Evolutionary conservation across 176 grass and related monocot genomes (phyloP).

Genomic region (Microstegium vimineum): DNA sequence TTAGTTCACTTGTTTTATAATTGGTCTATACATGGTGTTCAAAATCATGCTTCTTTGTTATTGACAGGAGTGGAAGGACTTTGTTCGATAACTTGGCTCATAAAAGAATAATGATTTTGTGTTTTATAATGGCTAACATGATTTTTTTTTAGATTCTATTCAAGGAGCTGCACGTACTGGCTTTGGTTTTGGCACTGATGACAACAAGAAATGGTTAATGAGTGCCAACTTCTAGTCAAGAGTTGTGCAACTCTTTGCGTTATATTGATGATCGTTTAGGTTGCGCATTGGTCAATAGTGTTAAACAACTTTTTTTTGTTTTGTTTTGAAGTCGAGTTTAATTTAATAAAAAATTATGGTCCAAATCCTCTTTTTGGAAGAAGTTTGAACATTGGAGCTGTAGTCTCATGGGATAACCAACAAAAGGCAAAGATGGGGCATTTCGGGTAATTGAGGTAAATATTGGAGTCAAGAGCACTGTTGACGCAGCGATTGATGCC

Average conservation of each 20-base stretch:
- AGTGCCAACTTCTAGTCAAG: background rate
- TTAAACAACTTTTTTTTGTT: too few species aligned
- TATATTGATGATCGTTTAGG: too few species aligned
- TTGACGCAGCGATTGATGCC: background rate
- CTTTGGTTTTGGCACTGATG: too few species aligned
- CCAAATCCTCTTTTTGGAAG: background rate
- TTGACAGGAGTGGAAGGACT: background rate
- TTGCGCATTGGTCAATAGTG: background rate
- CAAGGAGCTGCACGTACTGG: background rate
- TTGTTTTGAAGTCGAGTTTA: background rate
- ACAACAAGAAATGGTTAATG: background rate
- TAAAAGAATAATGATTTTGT: background rate
- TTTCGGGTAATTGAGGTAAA: conserved; percentile 7
- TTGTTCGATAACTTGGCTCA: background rate
- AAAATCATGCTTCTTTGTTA: background rate
- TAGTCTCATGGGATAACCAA: background rate
- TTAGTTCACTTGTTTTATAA: background rate
- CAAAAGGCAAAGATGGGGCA: background rate
- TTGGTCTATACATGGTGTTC: background rate
- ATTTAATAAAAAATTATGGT: background rate
- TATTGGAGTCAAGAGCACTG: background rate
- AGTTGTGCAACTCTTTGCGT: background rate
- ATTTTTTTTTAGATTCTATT: background rate
- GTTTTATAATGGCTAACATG: background rate
- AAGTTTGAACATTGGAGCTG: background rate